Evolutionary conservation across 2,329 filamentous ascomycete genomes (phyloP).

Genomic region (Penicillium sp.): DNA sequence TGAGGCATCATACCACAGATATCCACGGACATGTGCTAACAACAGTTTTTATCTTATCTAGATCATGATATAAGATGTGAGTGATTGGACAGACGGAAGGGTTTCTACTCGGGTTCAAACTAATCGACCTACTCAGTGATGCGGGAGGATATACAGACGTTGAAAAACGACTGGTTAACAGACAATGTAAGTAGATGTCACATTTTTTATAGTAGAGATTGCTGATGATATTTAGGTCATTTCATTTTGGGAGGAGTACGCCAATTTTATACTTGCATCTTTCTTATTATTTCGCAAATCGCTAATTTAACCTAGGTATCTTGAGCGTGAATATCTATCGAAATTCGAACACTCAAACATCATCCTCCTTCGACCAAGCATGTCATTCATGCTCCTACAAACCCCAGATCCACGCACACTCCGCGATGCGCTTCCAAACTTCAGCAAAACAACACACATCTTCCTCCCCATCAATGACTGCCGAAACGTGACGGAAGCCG

Average conservation of each 20-base stretch:
- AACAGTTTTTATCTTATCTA: constrained; percentile 25
- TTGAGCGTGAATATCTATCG: constrained; percentile 82
- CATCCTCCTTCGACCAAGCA: constrained; percentile 82
- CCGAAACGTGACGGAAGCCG: constrained; percentile 68
- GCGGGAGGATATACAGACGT: constrained; percentile 79
- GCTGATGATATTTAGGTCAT: constrained; percentile 63
- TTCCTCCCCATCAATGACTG: constrained; percentile 96
- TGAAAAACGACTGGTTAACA: constrained; percentile 92
- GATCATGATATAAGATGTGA: constrained; percentile 64
- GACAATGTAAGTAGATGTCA: constrained; percentile 67
- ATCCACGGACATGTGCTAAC: background rate
- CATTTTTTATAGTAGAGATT: constrained; percentile 13
- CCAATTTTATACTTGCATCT: constrained; percentile 22
- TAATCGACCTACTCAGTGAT: constrained; percentile 59
- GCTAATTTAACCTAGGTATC: constrained; percentile 50
- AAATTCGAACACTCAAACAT: constrained; percentile 81
- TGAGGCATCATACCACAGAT: constrained; percentile 41
- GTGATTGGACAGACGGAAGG: constrained; percentile 23
- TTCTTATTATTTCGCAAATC: constrained; percentile 12
- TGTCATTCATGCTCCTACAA: constrained; percentile 88
- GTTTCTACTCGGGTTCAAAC: constrained; percentile 11
- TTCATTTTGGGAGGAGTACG: constrained; percentile 93
- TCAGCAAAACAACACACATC: constrained; percentile 77
- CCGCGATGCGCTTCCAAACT: constrained; percentile 72
- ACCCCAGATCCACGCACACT: constrained; percentile 56